Evolutionary conservation across 2,329 filamentous ascomycete species (phyloP), one percentile per base, ranked within the genome.

Genomic region (Sordariomycetes sp.): DNA sequence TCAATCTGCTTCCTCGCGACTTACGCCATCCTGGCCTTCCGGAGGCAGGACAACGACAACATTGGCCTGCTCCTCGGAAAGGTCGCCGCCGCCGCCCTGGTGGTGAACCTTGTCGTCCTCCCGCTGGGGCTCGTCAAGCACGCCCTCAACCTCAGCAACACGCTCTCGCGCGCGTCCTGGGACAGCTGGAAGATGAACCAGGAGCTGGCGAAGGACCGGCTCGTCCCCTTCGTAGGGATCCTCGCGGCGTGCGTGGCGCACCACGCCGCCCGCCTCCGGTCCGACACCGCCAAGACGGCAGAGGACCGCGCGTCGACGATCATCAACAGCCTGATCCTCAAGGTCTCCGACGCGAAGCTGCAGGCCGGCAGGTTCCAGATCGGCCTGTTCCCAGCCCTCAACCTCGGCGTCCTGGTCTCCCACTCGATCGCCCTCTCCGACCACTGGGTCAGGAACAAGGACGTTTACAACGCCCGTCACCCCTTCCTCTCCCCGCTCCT

Each of bases 1-100:
- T 83, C 76, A 54, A 83, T 86, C 65, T 87, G 83, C 80, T 87
- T 84, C 64, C 61, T 83, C 6, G 69, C 83, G 24, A 70, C 81
- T n/a, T 86, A 76, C 64, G 61, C 70, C 34, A 82, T 79, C 4
- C 69, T 86, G 59, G 69, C 72, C 20, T 64, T 76, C 20, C 71
- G 70, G 37, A 67, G 67, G 3, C 63, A 64, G 28, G 65, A 68
- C 60, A 83, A 83, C 61, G 65, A 70, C 20, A 72, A 72, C 53
- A 63, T 71, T 4, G 62, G 63, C 2, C 74, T 74, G 40, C 63
- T 84, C 3, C 34, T 78, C 12, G 64, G 65, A 35, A 85, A 84
- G 63, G 73, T 83, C 3, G 32, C 72, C 1, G 58, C 76, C 18
- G 76, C 79, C 5, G 72, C 72, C 10, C 54, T 72, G 6, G 56